Conservation (phyloP, 768 basidiomycete species). For the Termitomyces sp. region DNA sequence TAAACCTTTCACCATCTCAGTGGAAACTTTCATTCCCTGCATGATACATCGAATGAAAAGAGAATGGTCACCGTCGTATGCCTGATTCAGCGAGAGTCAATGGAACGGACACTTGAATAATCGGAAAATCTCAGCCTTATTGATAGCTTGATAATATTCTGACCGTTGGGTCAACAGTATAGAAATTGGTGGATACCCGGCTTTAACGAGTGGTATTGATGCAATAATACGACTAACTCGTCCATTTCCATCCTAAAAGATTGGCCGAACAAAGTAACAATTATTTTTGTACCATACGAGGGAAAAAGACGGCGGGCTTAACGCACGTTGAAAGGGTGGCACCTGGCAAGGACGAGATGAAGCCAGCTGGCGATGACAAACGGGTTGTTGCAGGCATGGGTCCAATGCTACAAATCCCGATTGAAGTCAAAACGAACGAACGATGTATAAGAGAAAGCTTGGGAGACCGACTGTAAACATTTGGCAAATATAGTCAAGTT, state of each 20-base stretch:
- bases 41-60: background rate
- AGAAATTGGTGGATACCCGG: background rate
- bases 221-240: background rate
- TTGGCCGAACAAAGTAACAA: background rate
- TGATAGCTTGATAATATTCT: background rate
- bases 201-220: background rate
- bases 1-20: background rate
- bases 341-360: background rate
- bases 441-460: no score
- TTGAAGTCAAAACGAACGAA: no score
- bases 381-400: background rate
- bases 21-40: background rate
- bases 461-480: background rate
- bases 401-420: background rate
- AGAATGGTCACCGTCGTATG: background rate
- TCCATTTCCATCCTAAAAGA: background rate
- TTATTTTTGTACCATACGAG: no score
- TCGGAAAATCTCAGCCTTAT: background rate
- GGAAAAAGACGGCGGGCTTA: background rate
- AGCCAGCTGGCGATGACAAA: background rate
- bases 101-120: background rate
- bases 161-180: background rate
- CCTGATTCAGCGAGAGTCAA: background rate
- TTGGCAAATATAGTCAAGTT: background rate
- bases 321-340: background rate